These are phyloP conservation scores for Diphasiastrum complanatum DNA, from an alignment of 83 land plant species.

Conservation along the genomic window DNA sequence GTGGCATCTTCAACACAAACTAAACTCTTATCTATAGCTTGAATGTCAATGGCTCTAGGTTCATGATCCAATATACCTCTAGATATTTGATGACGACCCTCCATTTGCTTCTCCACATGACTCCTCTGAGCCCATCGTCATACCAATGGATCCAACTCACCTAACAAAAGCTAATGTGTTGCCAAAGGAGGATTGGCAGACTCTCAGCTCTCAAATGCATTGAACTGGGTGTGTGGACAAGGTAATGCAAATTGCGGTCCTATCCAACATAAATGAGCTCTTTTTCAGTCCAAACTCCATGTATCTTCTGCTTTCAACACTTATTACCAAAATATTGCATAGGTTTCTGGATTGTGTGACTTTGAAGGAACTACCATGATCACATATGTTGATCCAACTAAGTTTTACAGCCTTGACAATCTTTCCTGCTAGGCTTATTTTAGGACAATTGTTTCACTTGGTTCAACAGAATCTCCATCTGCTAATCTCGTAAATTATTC, in stretches of 20 bases:
- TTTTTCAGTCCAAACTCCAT: constrained; percentile 38
- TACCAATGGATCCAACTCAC: too few species aligned
- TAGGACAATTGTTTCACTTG: too few species aligned
- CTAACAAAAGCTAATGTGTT: too few species aligned
- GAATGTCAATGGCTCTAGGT: constrained; percentile 52
- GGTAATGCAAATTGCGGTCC: constrained; percentile 34
- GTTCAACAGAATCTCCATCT: too few species aligned
- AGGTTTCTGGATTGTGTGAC: constrained; percentile 14
- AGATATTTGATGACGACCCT: too few species aligned
- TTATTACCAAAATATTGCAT: constrained; percentile 26
- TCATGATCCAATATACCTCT: too few species aligned
- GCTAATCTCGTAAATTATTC: too few species aligned
- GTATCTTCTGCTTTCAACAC: constrained; percentile 44
- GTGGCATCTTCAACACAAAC: constrained; percentile 63
- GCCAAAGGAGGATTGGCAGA: constrained; percentile 15
- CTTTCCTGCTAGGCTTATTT: too few species aligned
- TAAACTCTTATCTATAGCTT: constrained; percentile 53
- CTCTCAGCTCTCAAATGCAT: constrained; percentile 9
- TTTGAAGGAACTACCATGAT: constrained; percentile 17
- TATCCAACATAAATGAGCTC: constrained; percentile 19
- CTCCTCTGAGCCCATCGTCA: too few species aligned
- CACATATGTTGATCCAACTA: constrained; percentile 23
- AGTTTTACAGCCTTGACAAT: too few species aligned
- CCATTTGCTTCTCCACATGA: too few species aligned
- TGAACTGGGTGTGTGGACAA: constrained; percentile 34